These are phyloP conservation scores for Wickerhamomyces sp. DNA, from an alignment of 1,139 yeast species.

Conservation along the genomic window DNA sequence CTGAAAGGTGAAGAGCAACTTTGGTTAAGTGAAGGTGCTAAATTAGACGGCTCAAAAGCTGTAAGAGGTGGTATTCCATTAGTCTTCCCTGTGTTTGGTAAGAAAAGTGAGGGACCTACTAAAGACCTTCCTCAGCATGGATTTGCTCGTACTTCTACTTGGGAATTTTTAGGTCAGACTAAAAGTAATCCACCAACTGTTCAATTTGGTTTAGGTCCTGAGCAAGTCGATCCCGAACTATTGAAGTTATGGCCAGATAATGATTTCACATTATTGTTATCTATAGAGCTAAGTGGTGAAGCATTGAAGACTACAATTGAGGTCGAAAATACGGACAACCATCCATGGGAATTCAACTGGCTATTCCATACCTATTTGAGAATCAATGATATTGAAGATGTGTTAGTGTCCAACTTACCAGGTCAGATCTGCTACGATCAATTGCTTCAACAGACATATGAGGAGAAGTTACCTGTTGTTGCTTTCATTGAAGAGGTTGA, in stretches of 20 bases:
- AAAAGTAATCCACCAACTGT: conserved; percentile 58
- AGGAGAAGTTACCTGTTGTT: conserved; percentile 69
- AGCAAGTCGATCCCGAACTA: conserved; percentile 55
- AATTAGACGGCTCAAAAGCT: conserved; percentile 84
- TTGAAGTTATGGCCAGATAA: conserved; percentile 53
- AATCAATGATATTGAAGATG: conserved; percentile 72
- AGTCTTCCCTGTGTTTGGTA: conserved; percentile 94
- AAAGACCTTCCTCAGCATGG: conserved; percentile 89
- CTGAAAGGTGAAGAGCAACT: conserved; percentile 66
- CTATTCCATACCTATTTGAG: conserved; percentile 89
- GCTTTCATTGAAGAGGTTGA: conserved; percentile 79
- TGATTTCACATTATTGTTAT: conserved; percentile 74
- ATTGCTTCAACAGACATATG: conserved; percentile 55
- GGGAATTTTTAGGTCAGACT: conserved; percentile 92
- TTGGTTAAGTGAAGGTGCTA: conserved; percentile 70
- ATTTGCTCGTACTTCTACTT: conserved; percentile 79
- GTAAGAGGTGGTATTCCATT: conserved; percentile 97
- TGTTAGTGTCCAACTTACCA: conserved; percentile 69
- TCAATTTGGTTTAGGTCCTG: conserved; percentile 89
- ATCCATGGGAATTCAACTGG: conserved; percentile 82
- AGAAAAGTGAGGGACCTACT: conserved; percentile 44
- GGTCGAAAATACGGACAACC: conserved; percentile 63
- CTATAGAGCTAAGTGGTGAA: conserved; percentile 53
- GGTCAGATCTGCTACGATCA: conserved; percentile 75
- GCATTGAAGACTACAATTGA: conserved; percentile 65